A percentile compares a stretch with the other conserved stretches of the same genome.
Conservation (phyloP, 768 basidiomycete species). For the Solioccasus polychromus region DNA sequence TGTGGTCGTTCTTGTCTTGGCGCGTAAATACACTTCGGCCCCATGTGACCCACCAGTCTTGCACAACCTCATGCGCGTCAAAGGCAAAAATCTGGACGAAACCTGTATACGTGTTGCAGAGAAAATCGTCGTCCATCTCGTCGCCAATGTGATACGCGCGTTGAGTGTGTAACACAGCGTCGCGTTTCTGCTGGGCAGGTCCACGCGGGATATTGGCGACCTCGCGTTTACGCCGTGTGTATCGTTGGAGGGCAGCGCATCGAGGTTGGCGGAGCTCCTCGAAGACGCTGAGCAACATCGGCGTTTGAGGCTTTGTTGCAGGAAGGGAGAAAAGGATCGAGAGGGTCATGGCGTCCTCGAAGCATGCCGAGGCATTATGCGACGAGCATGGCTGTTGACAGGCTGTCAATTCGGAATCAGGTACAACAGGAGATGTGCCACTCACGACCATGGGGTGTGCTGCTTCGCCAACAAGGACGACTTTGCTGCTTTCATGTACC, state of each 20-base stretch:
- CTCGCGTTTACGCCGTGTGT: constrained; percentile 43
- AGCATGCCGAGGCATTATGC: constrained; percentile 43
- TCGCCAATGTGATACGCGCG: constrained; percentile 38
- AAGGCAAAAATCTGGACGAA: constrained; percentile 48
- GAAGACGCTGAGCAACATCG: constrained; percentile 50
- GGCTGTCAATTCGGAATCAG: background rate
- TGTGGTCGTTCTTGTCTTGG: no score
- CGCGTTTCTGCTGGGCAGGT: constrained; percentile 42
- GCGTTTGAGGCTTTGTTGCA: constrained; percentile 41
- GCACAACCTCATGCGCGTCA: constrained; percentile 50
- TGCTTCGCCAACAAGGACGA: constrained; percentile 57
- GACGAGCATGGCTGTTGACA: constrained; percentile 46
- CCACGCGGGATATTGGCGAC: constrained; percentile 43
- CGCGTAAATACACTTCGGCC: constrained; percentile 31
- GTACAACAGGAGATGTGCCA: background rate
- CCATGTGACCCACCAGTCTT: constrained; percentile 64
- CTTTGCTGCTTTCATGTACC: constrained; percentile 47
- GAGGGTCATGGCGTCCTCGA: constrained; percentile 63
- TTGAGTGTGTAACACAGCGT: constrained; percentile 31
- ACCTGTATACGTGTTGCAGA: constrained; percentile 46
- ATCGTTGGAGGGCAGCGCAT: constrained; percentile 36
- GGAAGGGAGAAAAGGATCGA: constrained; percentile 55
- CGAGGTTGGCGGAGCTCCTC: constrained; percentile 57
- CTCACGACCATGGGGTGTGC: constrained; percentile 53
- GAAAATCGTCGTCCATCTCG: constrained; percentile 35